Base-by-base conservation (phyloP, 345 rosid genomes). In the Moricandia moricandioides region DNA sequence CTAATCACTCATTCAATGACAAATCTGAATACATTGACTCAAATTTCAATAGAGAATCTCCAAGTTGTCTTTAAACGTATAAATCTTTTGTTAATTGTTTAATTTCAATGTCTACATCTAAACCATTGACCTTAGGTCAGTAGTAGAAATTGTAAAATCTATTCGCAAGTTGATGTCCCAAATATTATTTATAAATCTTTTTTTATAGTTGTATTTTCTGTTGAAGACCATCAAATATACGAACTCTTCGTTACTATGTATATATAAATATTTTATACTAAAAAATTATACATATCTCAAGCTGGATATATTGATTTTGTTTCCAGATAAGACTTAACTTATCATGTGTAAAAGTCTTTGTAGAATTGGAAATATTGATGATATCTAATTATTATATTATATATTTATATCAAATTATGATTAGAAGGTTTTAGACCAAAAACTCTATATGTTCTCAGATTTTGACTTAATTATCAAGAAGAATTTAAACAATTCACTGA, bases 1-100 rank as follows among this genome's bases (percentile, higher is more conserved):
- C 67, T 68, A 67, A 26, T 13, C 56, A 49, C 52, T 39, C 74
- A 74, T 67, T 75, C 67, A 69, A 70, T 80, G 76, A 62, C 80
- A 58, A 83, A 85, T 61, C 80, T 77, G 45, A 82, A 76, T 76
- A 39, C 78, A 81, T 83, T 83, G 88, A 86, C 87, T 71, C 9
- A 71, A 74, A 74, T 52, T 73, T 83, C 76, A 73, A 70, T 85
- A 68, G 67, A 78, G 73, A 65, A 83, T 51, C 85, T 74, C 69
- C 84, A 82, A 85, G 21, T 7, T 14, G 55, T 7, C 55, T 49
- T 16, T 49, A 49, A 49, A 49, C 55, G 8, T 49, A 16, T 49
- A 14, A 45, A 49, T 49, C 55, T 49, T 43, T 49, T 16, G 18
- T 6, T 16, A 49, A 14, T 49, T 49, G 21, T 49, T 49, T 7